Base-by-base conservation (phyloP, 805 yeast genomes). In the Spathaspora boniae region DNA sequence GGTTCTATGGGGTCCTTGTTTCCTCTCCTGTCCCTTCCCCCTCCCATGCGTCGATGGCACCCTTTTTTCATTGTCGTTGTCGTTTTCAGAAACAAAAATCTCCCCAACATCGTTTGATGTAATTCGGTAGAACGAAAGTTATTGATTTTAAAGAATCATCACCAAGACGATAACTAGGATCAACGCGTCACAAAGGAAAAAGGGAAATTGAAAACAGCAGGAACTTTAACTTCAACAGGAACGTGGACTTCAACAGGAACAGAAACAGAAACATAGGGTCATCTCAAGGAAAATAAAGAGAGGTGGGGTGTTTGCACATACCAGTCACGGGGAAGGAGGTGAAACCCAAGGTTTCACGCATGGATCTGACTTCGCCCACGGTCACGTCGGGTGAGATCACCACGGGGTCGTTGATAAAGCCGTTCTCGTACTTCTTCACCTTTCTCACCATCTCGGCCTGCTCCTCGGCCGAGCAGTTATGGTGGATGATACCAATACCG, bases 111-210 rank as follows among this genome's bases (percentile, higher is more conserved):
- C 93, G 95, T 83, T 81, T 80, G 93, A 85, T 83, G 95, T 55
- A 61, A 66, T 59, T 82, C 96, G 95, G 98, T 82, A 91, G 98
- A 91, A 91, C 98, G 98, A 91, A 91, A 91, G 98, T 91, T 88
- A 86, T 73, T 62, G 58, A 61, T 52, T 51, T 46, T 47, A 36
- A 44, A 50, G 34, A 54, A 57, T 56, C 56, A 72, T 80, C 84
- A 79, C 80, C 86, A 79, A 58, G 19, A 32, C 24, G 29, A 31
- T 33, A 29, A 14, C 29, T 12, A 18, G 4, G 8, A 18, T 18
- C 21, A 15, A 3, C 9, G 29, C n/a, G n/a, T n/a, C n/a, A n/a
- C n/a, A n/a, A n/a, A n/a, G n/a, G n/a, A n/a, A n/a, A n/a, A n/a
- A n/a, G n/a, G n/a, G n/a, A n/a, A n/a, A n/a, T n/a, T n/a, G n/a